Evolutionary conservation across 441 rosid genomes (phyloP).

Genomic region (Gossypium gossypioides): DNA sequence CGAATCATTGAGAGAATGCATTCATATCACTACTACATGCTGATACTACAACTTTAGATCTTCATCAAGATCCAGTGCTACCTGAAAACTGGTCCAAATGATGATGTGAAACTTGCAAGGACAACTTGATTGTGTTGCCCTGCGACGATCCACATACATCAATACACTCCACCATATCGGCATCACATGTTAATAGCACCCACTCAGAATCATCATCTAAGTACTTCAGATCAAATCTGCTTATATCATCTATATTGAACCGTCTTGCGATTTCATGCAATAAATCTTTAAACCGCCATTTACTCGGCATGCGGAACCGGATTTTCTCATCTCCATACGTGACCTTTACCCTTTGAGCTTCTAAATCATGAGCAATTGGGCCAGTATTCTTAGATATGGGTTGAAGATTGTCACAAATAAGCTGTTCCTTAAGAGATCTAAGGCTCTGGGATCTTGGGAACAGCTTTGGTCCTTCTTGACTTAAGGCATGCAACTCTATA

Average conservation of each 20-base stretch:
- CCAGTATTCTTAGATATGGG: conserved; percentile 16
- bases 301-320: conserved; percentile 49
- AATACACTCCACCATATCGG: conserved; percentile 75
- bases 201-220: conserved; percentile 91
- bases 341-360: conserved; percentile 56
- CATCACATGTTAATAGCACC: conserved; percentile 81
- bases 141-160: conserved; percentile 47
- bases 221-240: conserved; percentile 62
- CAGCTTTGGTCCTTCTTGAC: conserved; percentile 31
- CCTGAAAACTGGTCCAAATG: conserved; percentile 31
- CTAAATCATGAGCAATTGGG: conserved; percentile 29
- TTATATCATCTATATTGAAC: conserved; percentile 48
- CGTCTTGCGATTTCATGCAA: conserved; percentile 58
- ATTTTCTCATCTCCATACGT: conserved; percentile 56
- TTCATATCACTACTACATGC: not conserved
- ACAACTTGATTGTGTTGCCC: conserved; percentile 49
- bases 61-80: conserved; percentile 21
- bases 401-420: conserved; percentile 22
- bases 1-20: not conserved
- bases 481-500: conserved; percentile 37
- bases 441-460: conserved; percentile 46
- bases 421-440: conserved; percentile 25
- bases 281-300: conserved; percentile 42
- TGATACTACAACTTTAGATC: not conserved
- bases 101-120: conserved; percentile 45